Base-by-base conservation (phyloP, 441 rosid species). In the Populus trichocarpa region DNA sequence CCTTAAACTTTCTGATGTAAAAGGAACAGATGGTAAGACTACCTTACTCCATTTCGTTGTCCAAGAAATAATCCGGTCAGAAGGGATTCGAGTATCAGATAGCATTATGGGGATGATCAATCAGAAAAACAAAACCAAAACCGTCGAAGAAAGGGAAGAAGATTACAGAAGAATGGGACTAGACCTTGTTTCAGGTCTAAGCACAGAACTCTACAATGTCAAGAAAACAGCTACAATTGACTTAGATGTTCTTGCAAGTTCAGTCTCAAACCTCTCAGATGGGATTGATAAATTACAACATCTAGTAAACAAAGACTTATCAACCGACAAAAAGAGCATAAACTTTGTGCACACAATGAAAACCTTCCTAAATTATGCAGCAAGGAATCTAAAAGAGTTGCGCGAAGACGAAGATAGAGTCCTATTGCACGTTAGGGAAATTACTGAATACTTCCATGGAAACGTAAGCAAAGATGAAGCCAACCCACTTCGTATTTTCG, bases 401-500 rank as follows among this genome's bases (percentile, higher is more conserved):
- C 85, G 88, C 67, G 97, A 82, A 77, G 96, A 93, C 32, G 99
- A 96, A 84, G 85, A 88, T 69, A 81, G 88, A 73, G 96, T 94
- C 57, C 81, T 96, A 75, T 82, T 88, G 66, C 89, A 88, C 33
- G 98, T 93, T 11, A 87, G 91, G 74, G 95, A 89, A 82, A 88
- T 94, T 6, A 89, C 96, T 0, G 99, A 94, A 88, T 96, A 96
- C 72, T 96, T 96, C 69, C 99, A 94, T 79, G 99, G 99, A 70
- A 83, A 91, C 77, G 89, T 86, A 79, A 89, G 89, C 88, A 95
- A 93, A 84, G 95, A 94, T 68, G 99, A 96, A 77, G 86, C 90
- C 66, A 96, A 90, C 72, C 98, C 97, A 20, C 88, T 96, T 10
- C 80, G 94, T 78, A 96, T 96, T 32, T 94, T 96, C 74, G 97